Conservation (phyloP, 2,329 filamentous ascomycete genomes). For the Talaromyces sp. region DNA sequence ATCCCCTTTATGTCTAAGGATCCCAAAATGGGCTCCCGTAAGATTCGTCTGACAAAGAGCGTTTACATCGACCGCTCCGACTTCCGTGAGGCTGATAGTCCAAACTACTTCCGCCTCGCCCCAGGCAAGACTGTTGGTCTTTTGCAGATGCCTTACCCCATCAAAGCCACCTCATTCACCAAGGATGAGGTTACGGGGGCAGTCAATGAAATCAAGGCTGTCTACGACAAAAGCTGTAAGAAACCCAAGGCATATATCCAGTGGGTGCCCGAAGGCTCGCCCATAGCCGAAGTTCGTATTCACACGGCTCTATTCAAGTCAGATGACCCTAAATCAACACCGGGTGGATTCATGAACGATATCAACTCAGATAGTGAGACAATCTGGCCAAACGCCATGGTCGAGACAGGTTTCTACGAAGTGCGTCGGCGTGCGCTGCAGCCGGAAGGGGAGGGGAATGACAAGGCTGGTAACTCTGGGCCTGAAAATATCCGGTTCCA, state of each 20-base stretch:
- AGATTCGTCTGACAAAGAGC: constrained; percentile 65
- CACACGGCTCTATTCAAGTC: constrained; percentile 83
- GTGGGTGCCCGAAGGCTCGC: constrained; percentile 67
- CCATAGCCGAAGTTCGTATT: constrained; percentile 67
- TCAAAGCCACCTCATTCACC: constrained; percentile 62
- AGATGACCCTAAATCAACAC: no score
- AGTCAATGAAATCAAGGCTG: constrained; percentile 62
- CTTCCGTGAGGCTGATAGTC: constrained; percentile 67
- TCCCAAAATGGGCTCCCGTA: constrained; percentile 49
- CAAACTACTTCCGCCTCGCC: constrained; percentile 73
- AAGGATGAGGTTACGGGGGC: constrained; percentile 63
- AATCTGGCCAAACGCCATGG: no score
- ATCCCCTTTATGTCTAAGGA: constrained; percentile 75
- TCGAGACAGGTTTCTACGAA: no score
- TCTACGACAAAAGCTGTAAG: constrained; percentile 62
- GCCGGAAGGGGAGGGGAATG: no score
- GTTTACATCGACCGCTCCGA: constrained; percentile 82
- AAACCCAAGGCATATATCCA: constrained; percentile 77
- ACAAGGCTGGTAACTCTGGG: no score
- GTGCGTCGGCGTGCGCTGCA: no score
- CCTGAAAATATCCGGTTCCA: no score
- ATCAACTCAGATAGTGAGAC: no score
- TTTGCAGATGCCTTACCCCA: constrained; percentile 63
- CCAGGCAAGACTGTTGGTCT: constrained; percentile 71
- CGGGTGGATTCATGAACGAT: no score